Evolutionary conservation across 2,329 filamentous ascomycete species (phyloP).

Genomic region (Calonectria leucothoes): DNA sequence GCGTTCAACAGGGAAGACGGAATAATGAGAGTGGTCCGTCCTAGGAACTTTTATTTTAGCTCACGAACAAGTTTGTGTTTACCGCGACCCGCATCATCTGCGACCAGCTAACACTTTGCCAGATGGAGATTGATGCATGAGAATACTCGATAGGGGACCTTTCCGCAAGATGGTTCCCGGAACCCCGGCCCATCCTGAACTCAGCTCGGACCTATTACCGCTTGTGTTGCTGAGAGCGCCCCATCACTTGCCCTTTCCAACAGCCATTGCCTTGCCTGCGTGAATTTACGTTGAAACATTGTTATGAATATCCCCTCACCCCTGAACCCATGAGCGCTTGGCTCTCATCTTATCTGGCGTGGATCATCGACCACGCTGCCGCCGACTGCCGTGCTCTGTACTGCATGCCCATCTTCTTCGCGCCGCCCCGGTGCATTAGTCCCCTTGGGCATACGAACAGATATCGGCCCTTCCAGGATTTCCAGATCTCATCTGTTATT

Average conservation of each 20-base stretch:
- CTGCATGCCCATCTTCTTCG: constrained; percentile 10
- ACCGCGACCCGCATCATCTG: constrained; percentile 23
- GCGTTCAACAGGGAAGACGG: constrained; percentile 31
- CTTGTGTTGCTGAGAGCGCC: constrained; percentile 21
- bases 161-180: constrained; percentile 21
- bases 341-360: constrained; percentile 25
- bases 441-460: constrained; percentile 14
- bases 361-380: constrained; percentile 19
- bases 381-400: constrained; percentile 15
- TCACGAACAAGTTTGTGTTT: constrained; percentile 39
- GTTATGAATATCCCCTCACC: constrained; percentile 11
- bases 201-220: constrained; percentile 28
- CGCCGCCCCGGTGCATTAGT: constrained; percentile 19
- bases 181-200: constrained; percentile 26
- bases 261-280: constrained; percentile 23
- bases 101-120: constrained; percentile 38
- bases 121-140: constrained; percentile 34
- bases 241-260: constrained; percentile 18
- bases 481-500: constrained; percentile 25
- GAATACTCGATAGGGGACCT: constrained; percentile 22
- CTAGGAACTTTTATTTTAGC: constrained; percentile 30
- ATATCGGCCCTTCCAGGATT: constrained; percentile 17
- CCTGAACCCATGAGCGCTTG: constrained; percentile 10
- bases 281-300: constrained; percentile 27
- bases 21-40: constrained; percentile 10